These are phyloP conservation scores for Starmerella asiatica DNA, from an alignment of 805 yeast species.

Conservation along the genomic window DNA sequence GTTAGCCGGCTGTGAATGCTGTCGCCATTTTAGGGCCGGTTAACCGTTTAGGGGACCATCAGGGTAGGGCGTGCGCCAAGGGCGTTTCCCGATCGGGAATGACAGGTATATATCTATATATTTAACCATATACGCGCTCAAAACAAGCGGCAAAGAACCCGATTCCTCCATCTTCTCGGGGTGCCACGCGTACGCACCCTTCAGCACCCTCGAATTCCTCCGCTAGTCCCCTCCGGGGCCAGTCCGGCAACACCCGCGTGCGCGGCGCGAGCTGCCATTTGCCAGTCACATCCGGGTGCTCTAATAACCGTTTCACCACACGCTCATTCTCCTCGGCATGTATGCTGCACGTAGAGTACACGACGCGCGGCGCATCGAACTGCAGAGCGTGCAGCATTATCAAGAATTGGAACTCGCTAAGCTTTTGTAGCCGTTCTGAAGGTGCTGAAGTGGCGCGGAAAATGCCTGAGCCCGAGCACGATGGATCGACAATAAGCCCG, in stretches of 20 bases:
- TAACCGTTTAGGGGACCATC: no score
- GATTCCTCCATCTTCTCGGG: slow-evolving; percentile 92
- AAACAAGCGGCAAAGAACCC: slow-evolving; percentile 96
- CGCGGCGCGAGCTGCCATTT: slow-evolving; percentile 57
- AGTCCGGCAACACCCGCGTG: slow-evolving; percentile 54
- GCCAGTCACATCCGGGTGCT: slow-evolving; percentile 47
- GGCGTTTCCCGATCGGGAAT: no score
- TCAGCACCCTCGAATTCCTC: slow-evolving; percentile 47
- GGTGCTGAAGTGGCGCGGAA: slow-evolving; percentile 35
- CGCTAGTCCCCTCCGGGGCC: slow-evolving; percentile 75
- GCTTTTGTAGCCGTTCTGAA: slow-evolving; percentile 46
- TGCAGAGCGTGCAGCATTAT: slow-evolving; percentile 77
- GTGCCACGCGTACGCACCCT: slow-evolving; percentile 75
- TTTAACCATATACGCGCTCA: slow-evolving; percentile 38
- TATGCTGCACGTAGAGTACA: slow-evolving; percentile 90
- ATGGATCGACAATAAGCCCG: slow-evolving; percentile 85
- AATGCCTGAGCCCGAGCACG: slow-evolving; percentile 96
- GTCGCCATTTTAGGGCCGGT: no score
- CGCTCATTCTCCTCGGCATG: slow-evolving; percentile 90
- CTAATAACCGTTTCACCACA: slow-evolving; percentile 67
- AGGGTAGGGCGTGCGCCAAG: no score
- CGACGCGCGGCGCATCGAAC: slow-evolving; percentile 60
- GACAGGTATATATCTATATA: no score
- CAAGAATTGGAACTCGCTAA: slow-evolving; percentile 75
- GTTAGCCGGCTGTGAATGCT: slow-evolving; percentile 34